A percentile compares a stretch with the other conserved stretches of the same genome.
phyloP scores from a whole-genome alignment of 2,329 filamentous ascomycete species.

The Cercospora berteroae region DNA sequence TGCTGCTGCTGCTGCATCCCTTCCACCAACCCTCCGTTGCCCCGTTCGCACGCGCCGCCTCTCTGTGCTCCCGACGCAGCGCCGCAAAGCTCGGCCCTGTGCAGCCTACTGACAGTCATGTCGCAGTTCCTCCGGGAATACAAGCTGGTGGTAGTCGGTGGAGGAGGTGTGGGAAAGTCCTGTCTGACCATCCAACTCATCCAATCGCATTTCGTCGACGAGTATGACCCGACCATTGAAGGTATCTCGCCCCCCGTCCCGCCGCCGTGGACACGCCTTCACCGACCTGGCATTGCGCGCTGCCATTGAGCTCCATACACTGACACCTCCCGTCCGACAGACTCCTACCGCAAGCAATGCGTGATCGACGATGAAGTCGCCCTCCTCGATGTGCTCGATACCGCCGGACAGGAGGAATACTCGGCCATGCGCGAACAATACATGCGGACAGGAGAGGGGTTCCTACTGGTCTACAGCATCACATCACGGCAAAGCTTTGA shows the following conservation, averaged over 20 bases:
- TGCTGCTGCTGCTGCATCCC: background rate
- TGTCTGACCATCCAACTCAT: conserved; percentile 90
- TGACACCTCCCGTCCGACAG: conserved; percentile 52
- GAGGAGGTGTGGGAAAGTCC: conserved; percentile 97
- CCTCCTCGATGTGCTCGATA: conserved; percentile 95
- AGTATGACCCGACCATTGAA: conserved; percentile 99
- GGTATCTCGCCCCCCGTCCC: conserved; percentile 55
- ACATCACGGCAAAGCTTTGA: conserved; percentile 96
- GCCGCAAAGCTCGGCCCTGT: conserved; percentile 5
- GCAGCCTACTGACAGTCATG: conserved; percentile 17
- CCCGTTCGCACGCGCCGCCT: conserved; percentile 12
- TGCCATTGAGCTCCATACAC: conserved; percentile 1
- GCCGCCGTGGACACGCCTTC: background rate
- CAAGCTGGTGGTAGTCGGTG: conserved; percentile 83
- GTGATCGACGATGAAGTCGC: conserved; percentile 98
- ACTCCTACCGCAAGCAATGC: conserved; percentile 99
- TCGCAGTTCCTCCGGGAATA: conserved; percentile 54
- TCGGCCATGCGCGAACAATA: conserved; percentile 99
- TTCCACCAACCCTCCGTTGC: background rate
- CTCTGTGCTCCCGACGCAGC: conserved; percentile 4
- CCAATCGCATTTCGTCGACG: conserved; percentile 93
- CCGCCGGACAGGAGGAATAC: conserved; percentile 97
- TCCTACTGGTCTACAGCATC: conserved; percentile 97
- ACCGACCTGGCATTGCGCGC: background rate
- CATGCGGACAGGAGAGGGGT: conserved; percentile 98